A percentile compares a stretch with the other conserved stretches of the same genome.
These are phyloP conservation scores for Mikania micrantha DNA, from an alignment of 129 eudicot species.

Conservation along the genomic window DNA sequence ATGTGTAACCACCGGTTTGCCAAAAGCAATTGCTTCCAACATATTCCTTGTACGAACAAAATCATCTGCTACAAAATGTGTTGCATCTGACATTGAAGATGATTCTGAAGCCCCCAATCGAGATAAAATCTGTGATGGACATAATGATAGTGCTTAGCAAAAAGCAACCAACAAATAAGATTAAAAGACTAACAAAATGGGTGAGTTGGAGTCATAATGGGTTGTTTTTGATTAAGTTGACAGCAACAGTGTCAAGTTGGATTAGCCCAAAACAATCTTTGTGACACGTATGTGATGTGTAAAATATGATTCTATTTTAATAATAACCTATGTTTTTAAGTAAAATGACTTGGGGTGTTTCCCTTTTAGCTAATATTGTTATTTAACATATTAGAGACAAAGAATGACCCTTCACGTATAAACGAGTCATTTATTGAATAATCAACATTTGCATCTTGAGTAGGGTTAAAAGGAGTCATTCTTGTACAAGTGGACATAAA, in stretches of 20 bases:
- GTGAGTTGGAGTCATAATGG: background rate
- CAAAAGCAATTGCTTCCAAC: conserved; percentile 92
- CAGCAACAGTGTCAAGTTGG: background rate
- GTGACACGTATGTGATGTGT: background rate
- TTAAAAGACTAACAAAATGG: background rate
- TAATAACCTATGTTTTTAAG: background rate
- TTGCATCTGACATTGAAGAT: conserved; percentile 71
- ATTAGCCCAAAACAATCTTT: background rate
- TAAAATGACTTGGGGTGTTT: background rate
- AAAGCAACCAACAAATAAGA: background rate
- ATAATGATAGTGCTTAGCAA: conserved; percentile 9
- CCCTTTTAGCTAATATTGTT: background rate
- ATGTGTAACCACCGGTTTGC: conserved; percentile 83
- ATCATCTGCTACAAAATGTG: conserved; percentile 81
- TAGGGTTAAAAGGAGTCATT: background rate
- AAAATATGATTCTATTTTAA: background rate
- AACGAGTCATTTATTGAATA: background rate
- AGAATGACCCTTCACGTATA: background rate
- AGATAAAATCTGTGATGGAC: conserved; percentile 48
- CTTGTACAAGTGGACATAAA: background rate
- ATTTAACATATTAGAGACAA: background rate
- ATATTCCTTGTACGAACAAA: conserved; percentile 90
- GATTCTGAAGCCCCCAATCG: conserved; percentile 67
- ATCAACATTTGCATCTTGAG: background rate
- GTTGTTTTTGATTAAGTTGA: background rate